phyloP scores from a whole-genome alignment of 805 yeast genomes.

The Cyberlindnera sargentensis region DNA sequence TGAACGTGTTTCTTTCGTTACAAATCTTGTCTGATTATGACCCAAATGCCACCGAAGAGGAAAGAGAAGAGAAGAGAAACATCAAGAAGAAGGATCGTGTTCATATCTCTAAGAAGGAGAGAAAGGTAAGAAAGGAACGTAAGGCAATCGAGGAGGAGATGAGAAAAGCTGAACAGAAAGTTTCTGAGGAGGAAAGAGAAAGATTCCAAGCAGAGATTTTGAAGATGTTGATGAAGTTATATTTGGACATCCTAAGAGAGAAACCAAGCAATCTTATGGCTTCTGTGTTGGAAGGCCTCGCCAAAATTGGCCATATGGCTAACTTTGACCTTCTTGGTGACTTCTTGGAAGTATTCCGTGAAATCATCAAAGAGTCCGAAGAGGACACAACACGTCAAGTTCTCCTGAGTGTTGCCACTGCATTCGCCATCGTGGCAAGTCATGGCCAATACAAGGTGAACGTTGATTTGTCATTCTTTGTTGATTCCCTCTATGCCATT shows the following conservation, averaged over 20 bases:
- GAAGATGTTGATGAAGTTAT: slow-evolving; percentile 62
- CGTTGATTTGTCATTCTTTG: slow-evolving; percentile 76
- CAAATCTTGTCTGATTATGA: slow-evolving; percentile 64
- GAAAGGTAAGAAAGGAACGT: slow-evolving; percentile 80
- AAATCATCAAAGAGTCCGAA: slow-evolving; percentile 52
- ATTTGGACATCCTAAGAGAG: slow-evolving; percentile 67
- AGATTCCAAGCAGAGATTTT: slow-evolving; percentile 77
- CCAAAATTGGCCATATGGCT: slow-evolving; percentile 86
- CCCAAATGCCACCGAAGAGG: slow-evolving; percentile 49
- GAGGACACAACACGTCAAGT: slow-evolving; percentile 58
- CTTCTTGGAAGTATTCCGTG: slow-evolving; percentile 81
- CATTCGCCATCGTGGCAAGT: slow-evolving; percentile 77
- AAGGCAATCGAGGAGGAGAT: slow-evolving; percentile 85
- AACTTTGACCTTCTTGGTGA: slow-evolving; percentile 92
- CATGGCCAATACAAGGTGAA: slow-evolving; percentile 67
- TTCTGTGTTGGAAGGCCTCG: slow-evolving; percentile 83
- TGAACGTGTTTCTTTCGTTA: slow-evolving; percentile 66
- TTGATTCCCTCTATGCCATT: slow-evolving; percentile 64
- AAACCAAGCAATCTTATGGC: slow-evolving; percentile 67
- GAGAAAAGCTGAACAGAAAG: slow-evolving; percentile 78
- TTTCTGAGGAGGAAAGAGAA: slow-evolving; percentile 84
- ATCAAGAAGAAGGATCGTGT: slow-evolving; percentile 81
- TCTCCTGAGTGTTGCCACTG: slow-evolving; percentile 77
- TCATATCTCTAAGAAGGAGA: slow-evolving; percentile 84
- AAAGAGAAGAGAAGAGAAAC: slow-evolving; percentile 39